Conservation (phyloP, 2,329 filamentous ascomycete species). For the Trichoderma afroharzianum region DNA sequence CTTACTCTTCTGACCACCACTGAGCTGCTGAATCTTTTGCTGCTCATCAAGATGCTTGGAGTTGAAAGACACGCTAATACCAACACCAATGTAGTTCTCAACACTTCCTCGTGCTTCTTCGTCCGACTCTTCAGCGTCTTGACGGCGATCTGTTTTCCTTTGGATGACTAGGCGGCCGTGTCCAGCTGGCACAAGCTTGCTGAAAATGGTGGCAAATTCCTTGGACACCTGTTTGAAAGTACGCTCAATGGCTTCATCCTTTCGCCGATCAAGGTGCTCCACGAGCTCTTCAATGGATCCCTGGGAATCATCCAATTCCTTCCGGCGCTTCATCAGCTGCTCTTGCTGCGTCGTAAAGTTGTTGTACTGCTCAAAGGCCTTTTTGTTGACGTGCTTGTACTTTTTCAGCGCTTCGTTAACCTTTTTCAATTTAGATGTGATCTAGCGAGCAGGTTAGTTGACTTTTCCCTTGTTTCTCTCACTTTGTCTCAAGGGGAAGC, state of each 20-base stretch:
- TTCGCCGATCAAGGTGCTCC: slow-evolving; percentile 85
- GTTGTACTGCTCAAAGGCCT: slow-evolving; percentile 98
- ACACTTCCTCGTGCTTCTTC: slow-evolving; percentile 69
- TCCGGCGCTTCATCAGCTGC: slow-evolving; percentile 75
- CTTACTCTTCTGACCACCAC: slow-evolving; percentile 95
- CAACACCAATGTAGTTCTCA: slow-evolving; percentile 94
- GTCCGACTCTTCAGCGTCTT: slow-evolving; percentile 58
- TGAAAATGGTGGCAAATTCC: slow-evolving; percentile 90
- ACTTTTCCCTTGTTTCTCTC: slow-evolving; percentile 13
- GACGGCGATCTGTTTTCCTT: slow-evolving; percentile 73
- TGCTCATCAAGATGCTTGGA: slow-evolving; percentile 93
- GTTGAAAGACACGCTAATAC: slow-evolving; percentile 97
- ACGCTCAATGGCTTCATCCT: slow-evolving; percentile 96
- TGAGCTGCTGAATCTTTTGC: slow-evolving; percentile 94
- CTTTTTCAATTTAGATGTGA: slow-evolving; percentile 72
- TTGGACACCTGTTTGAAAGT: slow-evolving; percentile 97
- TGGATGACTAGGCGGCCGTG: slow-evolving; percentile 91
- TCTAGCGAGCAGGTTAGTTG: slow-evolving; percentile 34
- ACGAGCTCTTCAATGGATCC: slow-evolving; percentile 89
- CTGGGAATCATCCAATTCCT: slow-evolving; percentile 83
- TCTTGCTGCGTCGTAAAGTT: slow-evolving; percentile 93
- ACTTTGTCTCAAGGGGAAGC: no score
- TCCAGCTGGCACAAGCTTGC: slow-evolving; percentile 90
- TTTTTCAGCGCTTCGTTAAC: slow-evolving; percentile 93
- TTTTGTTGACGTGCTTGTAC: slow-evolving; percentile 98